Evolutionary conservation across 1,284 basidiomycete species (phyloP), one percentile per base, ranked within the genome.

Genomic region (Sanghuangporus weigelae): DNA sequence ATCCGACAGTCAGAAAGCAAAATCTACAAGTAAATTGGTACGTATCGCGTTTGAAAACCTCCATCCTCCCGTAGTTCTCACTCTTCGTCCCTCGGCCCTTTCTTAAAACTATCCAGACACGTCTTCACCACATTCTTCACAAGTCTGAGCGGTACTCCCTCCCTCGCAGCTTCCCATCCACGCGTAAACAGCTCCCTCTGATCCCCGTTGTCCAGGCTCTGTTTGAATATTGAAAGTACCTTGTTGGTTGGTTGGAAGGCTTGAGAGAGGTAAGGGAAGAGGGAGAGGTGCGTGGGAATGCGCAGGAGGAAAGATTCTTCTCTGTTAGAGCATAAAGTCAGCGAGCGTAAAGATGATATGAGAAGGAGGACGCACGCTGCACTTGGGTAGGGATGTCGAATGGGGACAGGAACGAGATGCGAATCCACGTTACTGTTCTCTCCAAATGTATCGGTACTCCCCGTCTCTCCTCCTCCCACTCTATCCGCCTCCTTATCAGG

Each of bases 141-240:
- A 31, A 87, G 76, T 56, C 79, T 71, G 59, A 80, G 80, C 1
- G 85, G 85, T 55, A 85, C 83, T 1, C 77, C 75, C 1, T 81
- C 78, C 72, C 73, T 78, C 14, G 82, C 79, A 69, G 84, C 85
- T 67, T 84, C 80, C 80, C 82, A 83, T 2, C 81, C 71, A 2
- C 81, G 79, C 23, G 68, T 68, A 3, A 78, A 81, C 69, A 87
- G 81, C 63, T 81, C 73, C 57, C 71, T 76, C 64, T 83, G 81
- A 60, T 82, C 78, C 7, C 84, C 85, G 3, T 79, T 80, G 16
- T 74, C 71, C 31, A 84, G 66, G 63, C 79, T 84, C 50, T 81
- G 77, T 26, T 71, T 75, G n/a, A 83, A 69, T 11, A 84, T 78
- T 7, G 70, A 69, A 7, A 86, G 67, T n/a, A 78, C 78, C 58